Conservation (phyloP, 139 green algal genomes). For the Auxenochlorella pyrenoidosa region DNA sequence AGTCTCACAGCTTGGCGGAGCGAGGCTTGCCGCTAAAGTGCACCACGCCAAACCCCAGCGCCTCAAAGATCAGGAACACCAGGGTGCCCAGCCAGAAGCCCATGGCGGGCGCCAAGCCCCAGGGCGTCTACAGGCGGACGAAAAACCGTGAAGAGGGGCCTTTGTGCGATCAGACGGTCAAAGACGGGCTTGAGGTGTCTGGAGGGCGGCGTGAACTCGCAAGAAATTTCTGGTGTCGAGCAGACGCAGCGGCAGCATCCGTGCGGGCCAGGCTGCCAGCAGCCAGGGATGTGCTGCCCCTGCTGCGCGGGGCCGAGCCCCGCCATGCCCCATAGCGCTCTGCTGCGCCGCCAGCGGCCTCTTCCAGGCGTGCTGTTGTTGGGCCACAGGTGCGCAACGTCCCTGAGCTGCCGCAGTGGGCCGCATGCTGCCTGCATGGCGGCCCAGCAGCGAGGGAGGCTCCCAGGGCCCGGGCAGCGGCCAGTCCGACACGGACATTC, state of each 20-base stretch:
- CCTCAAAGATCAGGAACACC: constrained; percentile 50
- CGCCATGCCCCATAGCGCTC: neutral
- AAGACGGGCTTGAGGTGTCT: neutral
- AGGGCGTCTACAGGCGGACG: neutral
- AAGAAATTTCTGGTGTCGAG: no score
- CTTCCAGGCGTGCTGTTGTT: neutral
- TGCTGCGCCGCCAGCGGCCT: neutral
- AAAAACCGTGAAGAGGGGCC: neutral
- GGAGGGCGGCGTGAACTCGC: neutral
- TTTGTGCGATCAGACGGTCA: neutral
- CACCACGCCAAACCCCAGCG: constrained; percentile 33
- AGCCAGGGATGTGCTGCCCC: no score
- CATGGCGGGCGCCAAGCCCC: constrained; percentile 9
- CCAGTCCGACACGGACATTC: no score
- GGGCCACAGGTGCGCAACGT: no score
- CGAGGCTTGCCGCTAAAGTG: constrained; percentile 26
- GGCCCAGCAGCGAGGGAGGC: no score
- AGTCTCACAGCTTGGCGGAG: constrained; percentile 28
- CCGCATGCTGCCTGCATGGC: no score
- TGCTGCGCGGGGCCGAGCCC: no score
- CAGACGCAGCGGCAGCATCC: no score
- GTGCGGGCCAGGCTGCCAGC: no score
- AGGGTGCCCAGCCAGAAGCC: constrained; percentile 52
- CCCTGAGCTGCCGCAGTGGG: no score
- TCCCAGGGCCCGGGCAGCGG: no score